phyloP scores from a whole-genome alignment of 768 basidiomycete species.

The Krasilnikovozyma curviuscula region DNA sequence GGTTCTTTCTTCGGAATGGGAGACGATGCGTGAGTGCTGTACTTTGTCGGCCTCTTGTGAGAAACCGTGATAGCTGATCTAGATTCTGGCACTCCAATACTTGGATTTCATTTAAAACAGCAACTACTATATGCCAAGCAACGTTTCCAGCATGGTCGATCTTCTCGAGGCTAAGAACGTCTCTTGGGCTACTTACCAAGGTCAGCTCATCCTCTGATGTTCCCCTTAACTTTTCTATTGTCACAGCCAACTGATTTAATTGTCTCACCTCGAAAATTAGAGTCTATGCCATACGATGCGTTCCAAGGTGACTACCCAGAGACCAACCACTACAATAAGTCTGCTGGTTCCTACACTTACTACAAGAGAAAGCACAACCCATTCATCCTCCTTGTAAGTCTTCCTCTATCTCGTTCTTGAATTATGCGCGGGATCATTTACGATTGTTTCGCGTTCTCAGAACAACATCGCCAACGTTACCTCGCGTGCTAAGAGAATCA shows the following conservation, averaged over 20 bases:
- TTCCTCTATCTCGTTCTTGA: too few relatives aligned
- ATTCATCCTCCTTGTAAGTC: slow-evolving; percentile 29
- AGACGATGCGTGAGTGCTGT: slow-evolving; percentile 29
- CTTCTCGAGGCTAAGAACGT: slow-evolving; percentile 40
- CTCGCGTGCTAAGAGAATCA: slow-evolving; percentile 31
- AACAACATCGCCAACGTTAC: slow-evolving; percentile 33
- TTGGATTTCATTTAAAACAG: not conserved
- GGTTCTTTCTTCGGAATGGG: slow-evolving; percentile 39
- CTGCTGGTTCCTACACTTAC: slow-evolving; percentile 30
- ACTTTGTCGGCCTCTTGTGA: slow-evolving; percentile 19
- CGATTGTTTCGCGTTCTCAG: not conserved
- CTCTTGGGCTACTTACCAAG: slow-evolving; percentile 45
- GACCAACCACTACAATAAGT: slow-evolving; percentile 28
- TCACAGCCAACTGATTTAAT: not conserved
- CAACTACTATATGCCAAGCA: slow-evolving; percentile 26
- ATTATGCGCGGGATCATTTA: not conserved
- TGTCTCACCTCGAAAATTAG: not conserved
- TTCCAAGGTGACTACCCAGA: slow-evolving; percentile 17
- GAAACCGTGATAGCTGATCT: slow-evolving; percentile 11
- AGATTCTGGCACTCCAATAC: too few relatives aligned
- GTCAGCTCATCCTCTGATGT: too few relatives aligned
- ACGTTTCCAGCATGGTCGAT: slow-evolving; percentile 42
- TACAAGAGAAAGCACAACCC: slow-evolving; percentile 44
- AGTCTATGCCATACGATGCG: slow-evolving; percentile 15
- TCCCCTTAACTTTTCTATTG: too few relatives aligned